A percentile compares a stretch with the other conserved stretches of the same genome.
Evolutionary conservation across 75 land plant species (phyloP).

Genomic region (Cupressus sempervirens): DNA sequence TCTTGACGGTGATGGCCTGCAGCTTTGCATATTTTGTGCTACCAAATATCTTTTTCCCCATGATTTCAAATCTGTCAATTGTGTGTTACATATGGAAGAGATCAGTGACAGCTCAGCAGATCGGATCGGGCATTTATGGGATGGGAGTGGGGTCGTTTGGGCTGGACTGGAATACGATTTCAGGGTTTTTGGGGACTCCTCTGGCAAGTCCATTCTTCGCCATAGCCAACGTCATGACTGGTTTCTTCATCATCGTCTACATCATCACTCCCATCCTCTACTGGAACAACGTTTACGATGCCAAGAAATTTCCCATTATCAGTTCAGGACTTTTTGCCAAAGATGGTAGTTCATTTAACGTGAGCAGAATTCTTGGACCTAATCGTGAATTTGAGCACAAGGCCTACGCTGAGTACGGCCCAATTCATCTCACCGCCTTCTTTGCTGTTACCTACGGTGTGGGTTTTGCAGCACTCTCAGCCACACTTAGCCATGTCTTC

Average conservation of each 20-base stretch:
- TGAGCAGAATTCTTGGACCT: background rate
- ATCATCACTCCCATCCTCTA: slow-evolving; percentile 30
- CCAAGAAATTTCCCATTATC: slow-evolving; percentile 33
- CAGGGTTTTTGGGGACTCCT: slow-evolving; percentile 53
- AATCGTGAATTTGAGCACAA: slow-evolving; percentile 4
- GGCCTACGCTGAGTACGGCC: slow-evolving; percentile 10
- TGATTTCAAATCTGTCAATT: slow-evolving; percentile 37
- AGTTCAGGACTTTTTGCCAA: background rate
- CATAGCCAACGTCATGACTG: slow-evolving; percentile 51
- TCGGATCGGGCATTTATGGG: slow-evolving; percentile 29
- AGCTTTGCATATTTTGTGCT: slow-evolving; percentile 68
- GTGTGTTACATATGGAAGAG: slow-evolving; percentile 23
- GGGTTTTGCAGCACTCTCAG: slow-evolving; percentile 20
- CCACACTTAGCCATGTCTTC: slow-evolving; percentile 21
- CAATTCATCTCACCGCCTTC: slow-evolving; percentile 18
- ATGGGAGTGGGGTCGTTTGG: slow-evolving; percentile 44
- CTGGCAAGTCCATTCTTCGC: slow-evolving; percentile 58
- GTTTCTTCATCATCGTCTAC: slow-evolving; percentile 52
- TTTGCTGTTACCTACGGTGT: slow-evolving; percentile 25
- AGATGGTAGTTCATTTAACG: slow-evolving; percentile 9
- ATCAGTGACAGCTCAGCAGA: slow-evolving; percentile 30
- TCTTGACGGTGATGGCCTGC: slow-evolving; percentile 29
- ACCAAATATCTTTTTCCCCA: slow-evolving; percentile 51
- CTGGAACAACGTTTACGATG: slow-evolving; percentile 18
- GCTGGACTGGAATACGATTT: slow-evolving; percentile 59